A percentile compares a stretch with the other conserved stretches of the same genome.
Conservation (phyloP, 78 protist genomes). For the Dictyostelium intermedium region DNA sequence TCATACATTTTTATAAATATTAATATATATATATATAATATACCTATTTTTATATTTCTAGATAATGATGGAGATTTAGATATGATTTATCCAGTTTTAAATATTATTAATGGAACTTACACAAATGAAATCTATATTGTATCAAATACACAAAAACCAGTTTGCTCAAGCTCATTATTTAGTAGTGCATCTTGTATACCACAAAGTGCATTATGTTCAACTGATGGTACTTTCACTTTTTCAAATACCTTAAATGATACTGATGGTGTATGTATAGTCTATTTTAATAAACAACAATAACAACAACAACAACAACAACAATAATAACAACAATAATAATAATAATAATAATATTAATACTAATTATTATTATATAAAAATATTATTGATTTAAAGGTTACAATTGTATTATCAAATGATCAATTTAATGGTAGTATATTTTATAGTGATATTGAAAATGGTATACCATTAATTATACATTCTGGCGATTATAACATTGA, state of each 20-base stretch:
- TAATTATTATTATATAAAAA: not conserved
- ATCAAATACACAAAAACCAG: constrained; percentile 73
- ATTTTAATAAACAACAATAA: too few species aligned
- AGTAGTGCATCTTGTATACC: constrained; percentile 28
- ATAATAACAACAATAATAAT: not conserved
- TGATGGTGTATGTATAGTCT: constrained; percentile 14
- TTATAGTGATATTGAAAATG: constrained; percentile 20
- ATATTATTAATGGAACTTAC: not conserved
- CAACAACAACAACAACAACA: too few species aligned
- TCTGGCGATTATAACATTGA: constrained; percentile 84
- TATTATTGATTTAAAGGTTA: not conserved
- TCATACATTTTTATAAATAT: too few species aligned
- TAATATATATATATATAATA: not conserved
- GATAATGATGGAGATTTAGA: constrained; percentile 84
- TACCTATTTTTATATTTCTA: not conserved
- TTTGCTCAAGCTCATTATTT: constrained; percentile 58
- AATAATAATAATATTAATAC: not conserved
- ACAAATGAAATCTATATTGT: constrained; percentile 56
- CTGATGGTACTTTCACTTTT: constrained; percentile 47
- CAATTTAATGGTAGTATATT: constrained; percentile 39
- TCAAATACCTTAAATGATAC: constrained; percentile 32
- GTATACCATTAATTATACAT: constrained; percentile 50
- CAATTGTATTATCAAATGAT: not conserved
- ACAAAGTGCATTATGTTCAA: constrained; percentile 45
- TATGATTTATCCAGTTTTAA: constrained; percentile 81